Percentiles rank a stretch among this genome's conserved stretches.
Evolutionary conservation across 1,284 basidiomycete species (phyloP).

Genomic region (Fistulinella cinereoalba): DNA sequence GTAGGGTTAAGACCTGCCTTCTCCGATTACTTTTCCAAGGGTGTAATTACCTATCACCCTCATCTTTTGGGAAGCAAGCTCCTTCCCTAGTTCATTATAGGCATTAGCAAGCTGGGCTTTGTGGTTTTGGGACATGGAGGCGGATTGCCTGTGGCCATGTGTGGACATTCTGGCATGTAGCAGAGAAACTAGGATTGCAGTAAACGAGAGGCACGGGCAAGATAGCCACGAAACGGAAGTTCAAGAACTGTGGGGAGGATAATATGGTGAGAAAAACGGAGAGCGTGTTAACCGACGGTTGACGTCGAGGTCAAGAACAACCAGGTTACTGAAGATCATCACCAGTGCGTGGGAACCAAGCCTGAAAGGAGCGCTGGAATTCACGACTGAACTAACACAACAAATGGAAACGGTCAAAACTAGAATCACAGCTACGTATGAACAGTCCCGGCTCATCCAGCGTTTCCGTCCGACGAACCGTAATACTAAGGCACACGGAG

Average conservation of each 20-base stretch:
- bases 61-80: constrained; percentile 85
- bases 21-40: constrained; percentile 91
- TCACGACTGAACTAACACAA: constrained; percentile 21
- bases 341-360: constrained; percentile 28
- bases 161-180: constrained; percentile 45
- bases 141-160: constrained; percentile 60
- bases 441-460: constrained; percentile 23
- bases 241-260: constrained; percentile 14
- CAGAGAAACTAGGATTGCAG: constrained; percentile 26
- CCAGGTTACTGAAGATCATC: constrained; percentile 10
- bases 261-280: constrained; percentile 6
- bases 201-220: constrained; percentile 44
- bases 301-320: constrained; percentile 16
- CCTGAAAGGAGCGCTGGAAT: too few species aligned
- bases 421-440: constrained; percentile 22
- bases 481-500: constrained; percentile 14
- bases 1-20: constrained; percentile 60
- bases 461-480: too few species aligned
- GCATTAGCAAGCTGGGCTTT: constrained; percentile 89
- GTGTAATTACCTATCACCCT: constrained; percentile 95
- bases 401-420: constrained; percentile 12
- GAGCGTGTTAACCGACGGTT: not conserved
- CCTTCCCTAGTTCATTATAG: constrained; percentile 95
- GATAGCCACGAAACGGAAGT: constrained; percentile 31
- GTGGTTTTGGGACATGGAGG: constrained; percentile 70